Conservation (phyloP, 345 rosid species). For the Psidium guajava region DNA sequence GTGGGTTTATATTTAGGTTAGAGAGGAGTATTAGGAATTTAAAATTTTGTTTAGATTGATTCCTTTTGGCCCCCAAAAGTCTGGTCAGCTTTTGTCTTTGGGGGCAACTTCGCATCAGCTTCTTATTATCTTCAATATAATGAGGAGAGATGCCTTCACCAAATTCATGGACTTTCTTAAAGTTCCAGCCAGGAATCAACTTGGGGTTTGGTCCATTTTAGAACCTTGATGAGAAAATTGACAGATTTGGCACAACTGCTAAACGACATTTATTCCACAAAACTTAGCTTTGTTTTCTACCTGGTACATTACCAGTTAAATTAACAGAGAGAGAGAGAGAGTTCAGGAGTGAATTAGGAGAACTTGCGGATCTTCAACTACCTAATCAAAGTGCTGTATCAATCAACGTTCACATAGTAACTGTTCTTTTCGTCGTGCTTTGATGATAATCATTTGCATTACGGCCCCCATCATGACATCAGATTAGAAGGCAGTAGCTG, state of each 20-base stretch:
- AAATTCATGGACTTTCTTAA: background rate
- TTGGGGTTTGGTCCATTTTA: background rate
- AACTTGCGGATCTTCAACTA: background rate
- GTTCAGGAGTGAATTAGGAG: background rate
- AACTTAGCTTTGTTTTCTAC: background rate
- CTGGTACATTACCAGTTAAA: background rate
- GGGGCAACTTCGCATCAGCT: constrained; percentile 12
- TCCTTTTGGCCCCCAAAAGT: constrained; percentile 15
- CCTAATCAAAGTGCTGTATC: background rate
- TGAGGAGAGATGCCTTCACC: constrained; percentile 7
- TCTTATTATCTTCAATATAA: background rate
- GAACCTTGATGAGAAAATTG: background rate
- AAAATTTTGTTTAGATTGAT: background rate
- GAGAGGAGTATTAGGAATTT: background rate
- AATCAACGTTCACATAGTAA: background rate
- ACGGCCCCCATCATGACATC: background rate
- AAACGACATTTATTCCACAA: background rate
- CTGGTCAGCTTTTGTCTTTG: constrained; percentile 41
- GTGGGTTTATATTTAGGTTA: background rate
- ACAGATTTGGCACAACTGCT: background rate
- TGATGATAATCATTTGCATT: background rate
- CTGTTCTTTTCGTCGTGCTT: background rate
- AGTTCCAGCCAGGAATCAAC: background rate
- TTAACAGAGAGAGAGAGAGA: background rate
- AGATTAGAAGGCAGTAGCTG: background rate